These are phyloP conservation scores for Fonsecaea nubica DNA, from an alignment of 2,329 filamentous ascomycete species.

Conservation along the genomic window DNA sequence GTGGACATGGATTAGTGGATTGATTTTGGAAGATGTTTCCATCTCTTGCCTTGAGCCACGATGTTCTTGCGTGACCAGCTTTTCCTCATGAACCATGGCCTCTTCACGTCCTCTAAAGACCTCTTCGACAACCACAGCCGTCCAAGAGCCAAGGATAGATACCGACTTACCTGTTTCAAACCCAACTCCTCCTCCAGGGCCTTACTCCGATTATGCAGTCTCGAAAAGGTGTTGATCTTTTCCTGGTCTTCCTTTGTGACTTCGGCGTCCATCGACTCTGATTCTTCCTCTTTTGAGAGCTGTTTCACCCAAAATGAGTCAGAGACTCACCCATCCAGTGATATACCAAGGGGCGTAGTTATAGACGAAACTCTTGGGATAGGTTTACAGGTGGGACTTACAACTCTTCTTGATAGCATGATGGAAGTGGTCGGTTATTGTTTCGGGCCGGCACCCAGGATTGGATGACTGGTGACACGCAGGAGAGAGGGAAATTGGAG, in stretches of 20 bases:
- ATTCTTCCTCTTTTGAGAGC: conserved; percentile 95
- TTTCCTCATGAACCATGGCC: background rate
- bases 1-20: background rate
- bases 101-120: background rate
- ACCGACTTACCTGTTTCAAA: conserved; percentile 71
- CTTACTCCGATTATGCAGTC: conserved; percentile 85
- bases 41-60: background rate
- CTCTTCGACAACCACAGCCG: background rate
- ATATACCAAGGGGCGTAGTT: background rate
- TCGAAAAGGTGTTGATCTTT: conserved; percentile 98
- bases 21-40: background rate
- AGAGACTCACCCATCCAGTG: conserved; percentile 1
- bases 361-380: background rate
- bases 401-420: conserved; percentile 27
- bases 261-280: conserved; percentile 77
- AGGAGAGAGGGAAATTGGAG: background rate
- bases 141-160: background rate
- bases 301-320: conserved; percentile 48
- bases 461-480: background rate
- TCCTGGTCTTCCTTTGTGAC: conserved; percentile 97
- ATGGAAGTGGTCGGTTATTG: background rate
- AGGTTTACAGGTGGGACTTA: conserved; percentile 7
- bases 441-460: background rate
- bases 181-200: conserved; percentile 80
- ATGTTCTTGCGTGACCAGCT: background rate